Evolutionary conservation across 1,139 yeast genomes (phyloP), one percentile per base, ranked within the genome.

Genomic region (Geotrichum aggregatum): DNA sequence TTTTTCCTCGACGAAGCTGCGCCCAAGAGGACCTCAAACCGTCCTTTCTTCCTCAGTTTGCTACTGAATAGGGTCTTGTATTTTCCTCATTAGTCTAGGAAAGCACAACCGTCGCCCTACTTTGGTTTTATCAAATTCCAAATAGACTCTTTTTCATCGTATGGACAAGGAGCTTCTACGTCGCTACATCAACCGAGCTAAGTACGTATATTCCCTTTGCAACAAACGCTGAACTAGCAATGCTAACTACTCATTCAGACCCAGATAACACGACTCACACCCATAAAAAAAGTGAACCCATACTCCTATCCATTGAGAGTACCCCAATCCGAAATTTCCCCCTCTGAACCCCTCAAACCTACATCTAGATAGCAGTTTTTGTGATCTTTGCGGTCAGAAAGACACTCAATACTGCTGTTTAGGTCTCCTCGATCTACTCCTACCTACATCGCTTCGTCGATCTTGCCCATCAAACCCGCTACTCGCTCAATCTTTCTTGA

Each of bases 281-380:
- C 78, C 76, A 71, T 73, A 76, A 74, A 72, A 76, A 75, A 72
- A 72, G 77, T 73, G 73, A 74, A 76, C 73, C 50, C 38, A 36
- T 33, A 28, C 52, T 42, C 46, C 49, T 40, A 57, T 43, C 44
- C 33, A 39, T 28, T 40, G 39, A 45, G 50, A 46, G 46, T 36
- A 18, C 34, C 43, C 45, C 50, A 10, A 22, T 30, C 28, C 38
- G 22, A 48, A 28, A 39, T 35, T 44, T 46, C 42, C 34, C 21
- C 19, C 19, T 21, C 31, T 21, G 44, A 28, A 26, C 36, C 33
- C 33, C 30, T 19, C 19, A 31, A 21, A 22, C 40, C 13, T 7
- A 34, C 26, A 52, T 52, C 54, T 52, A 52, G 51, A 52, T 52
- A 52, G 54, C 54, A 49, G 54, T 47, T 47, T 47, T 48, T 52